Conservation (phyloP, 768 basidiomycete genomes). For the Termitomyces sp. region DNA sequence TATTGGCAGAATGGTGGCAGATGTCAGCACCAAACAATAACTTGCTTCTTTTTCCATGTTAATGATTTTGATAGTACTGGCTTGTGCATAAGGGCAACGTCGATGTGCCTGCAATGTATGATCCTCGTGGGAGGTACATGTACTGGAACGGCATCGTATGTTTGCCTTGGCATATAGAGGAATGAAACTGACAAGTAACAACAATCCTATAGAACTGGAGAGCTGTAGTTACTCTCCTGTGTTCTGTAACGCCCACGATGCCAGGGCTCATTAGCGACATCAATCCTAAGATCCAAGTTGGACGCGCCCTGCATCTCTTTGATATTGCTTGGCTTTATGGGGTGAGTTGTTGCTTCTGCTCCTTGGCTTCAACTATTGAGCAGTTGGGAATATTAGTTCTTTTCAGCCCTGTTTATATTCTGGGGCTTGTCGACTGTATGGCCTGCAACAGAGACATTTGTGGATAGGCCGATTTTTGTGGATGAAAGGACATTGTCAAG, state of each 20-base stretch:
- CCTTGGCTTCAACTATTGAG: not conserved
- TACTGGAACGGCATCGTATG: constrained; percentile 71
- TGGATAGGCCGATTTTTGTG: constrained; percentile 28
- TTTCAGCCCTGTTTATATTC: constrained; percentile 27
- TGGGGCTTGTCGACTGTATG: constrained; percentile 31
- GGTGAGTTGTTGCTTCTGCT: constrained; percentile 33
- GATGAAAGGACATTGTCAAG: constrained; percentile 10
- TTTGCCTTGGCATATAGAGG: constrained; percentile 2
- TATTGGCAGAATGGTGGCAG: constrained; percentile 34
- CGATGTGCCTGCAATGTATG: constrained; percentile 83
- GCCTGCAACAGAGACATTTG: constrained; percentile 36
- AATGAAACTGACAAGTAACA: not conserved
- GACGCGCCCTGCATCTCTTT: constrained; percentile 50
- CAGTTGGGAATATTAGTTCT: constrained; percentile 26
- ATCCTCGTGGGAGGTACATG: constrained; percentile 71
- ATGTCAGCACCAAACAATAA: constrained; percentile 26
- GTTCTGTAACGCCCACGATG: constrained; percentile 64
- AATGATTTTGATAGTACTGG: constrained; percentile 54
- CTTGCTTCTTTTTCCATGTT: not conserved
- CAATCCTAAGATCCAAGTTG: constrained; percentile 57
- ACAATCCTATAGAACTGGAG: constrained; percentile 64
- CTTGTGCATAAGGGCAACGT: constrained; percentile 64
- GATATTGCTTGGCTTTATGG: constrained; percentile 76
- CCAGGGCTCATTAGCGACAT: constrained; percentile 79
- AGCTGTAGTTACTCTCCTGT: constrained; percentile 60